A percentile compares a stretch with the other conserved stretches of the same genome.
Conservation (phyloP, 2,329 filamentous ascomycete genomes). For the Verticillium zaregamsianum region DNA sequence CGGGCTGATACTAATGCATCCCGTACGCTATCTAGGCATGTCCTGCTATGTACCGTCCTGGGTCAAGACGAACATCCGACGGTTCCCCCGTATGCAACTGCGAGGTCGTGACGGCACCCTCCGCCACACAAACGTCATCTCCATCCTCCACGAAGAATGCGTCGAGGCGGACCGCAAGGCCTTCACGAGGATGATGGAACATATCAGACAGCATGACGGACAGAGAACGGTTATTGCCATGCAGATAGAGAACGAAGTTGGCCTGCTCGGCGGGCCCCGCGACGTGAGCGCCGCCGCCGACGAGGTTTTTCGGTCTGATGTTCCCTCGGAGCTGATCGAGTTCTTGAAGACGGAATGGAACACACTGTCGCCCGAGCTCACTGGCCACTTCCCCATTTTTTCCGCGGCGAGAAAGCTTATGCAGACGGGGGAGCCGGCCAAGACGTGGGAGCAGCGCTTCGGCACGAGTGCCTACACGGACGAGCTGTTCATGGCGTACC, state of each 20-base stretch:
- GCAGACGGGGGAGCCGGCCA: not conserved
- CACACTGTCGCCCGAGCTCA: not conserved
- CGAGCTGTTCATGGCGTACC: not conserved
- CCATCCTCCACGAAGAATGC: not conserved
- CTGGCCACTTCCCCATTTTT: not conserved
- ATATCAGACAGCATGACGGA: not conserved
- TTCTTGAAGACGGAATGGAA: not conserved
- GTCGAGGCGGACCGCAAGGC: not conserved
- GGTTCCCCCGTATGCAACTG: not conserved
- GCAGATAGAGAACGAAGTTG: not conserved
- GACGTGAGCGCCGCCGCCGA: not conserved
- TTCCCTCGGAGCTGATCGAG: not conserved
- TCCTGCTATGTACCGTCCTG: not conserved
- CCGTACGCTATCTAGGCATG: not conserved
- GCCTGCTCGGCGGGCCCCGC: not conserved
- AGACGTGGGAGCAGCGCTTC: not conserved
- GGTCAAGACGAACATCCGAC: not conserved
- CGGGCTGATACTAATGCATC: too few species aligned
- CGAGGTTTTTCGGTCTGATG: not conserved
- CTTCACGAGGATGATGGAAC: not conserved
- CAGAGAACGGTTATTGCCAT: not conserved
- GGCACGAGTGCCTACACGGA: not conserved
- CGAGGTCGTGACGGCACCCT: not conserved
- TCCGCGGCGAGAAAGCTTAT: not conserved
- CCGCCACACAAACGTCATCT: not conserved